Percentiles rank a stretch among this genome's conserved stretches.
These are phyloP conservation scores for Krasilnikovozyma curviuscula DNA, from an alignment of 768 basidiomycete genomes.

Conservation along the genomic window DNA sequence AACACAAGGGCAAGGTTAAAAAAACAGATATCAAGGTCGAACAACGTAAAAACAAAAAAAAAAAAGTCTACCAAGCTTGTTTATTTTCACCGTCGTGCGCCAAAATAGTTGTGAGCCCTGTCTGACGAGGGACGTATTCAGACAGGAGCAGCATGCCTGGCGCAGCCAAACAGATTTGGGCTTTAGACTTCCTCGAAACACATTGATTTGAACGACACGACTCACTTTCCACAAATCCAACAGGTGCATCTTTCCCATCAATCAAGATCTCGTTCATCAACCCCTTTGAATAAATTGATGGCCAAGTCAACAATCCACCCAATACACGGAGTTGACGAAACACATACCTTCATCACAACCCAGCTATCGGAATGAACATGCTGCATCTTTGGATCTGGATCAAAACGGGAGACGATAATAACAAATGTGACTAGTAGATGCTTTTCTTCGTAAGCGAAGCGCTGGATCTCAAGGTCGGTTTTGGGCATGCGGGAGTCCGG, in stretches of 20 bases:
- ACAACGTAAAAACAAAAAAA: background rate
- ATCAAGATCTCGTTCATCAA: slow-evolving; percentile 12
- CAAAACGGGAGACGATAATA: slow-evolving; percentile 11
- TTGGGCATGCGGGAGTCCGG: slow-evolving; percentile 10
- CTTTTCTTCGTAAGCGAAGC: slow-evolving; percentile 13
- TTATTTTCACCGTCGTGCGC: background rate
- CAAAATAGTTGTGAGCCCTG: background rate
- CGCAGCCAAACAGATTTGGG: too few relatives aligned
- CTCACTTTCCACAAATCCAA: slow-evolving; percentile 14
- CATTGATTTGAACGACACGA: background rate
- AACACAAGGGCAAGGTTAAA: too few relatives aligned
- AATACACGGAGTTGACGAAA: background rate
- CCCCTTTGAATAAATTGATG: background rate
- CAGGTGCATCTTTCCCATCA: slow-evolving; percentile 10
- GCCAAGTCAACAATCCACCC: background rate
- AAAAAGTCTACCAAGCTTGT: background rate
- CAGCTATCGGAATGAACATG: slow-evolving; percentile 10
- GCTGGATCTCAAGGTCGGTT: slow-evolving; percentile 8
- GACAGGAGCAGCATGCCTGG: slow-evolving; percentile 15
- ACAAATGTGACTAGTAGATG: slow-evolving; percentile 14
- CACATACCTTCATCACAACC: slow-evolving; percentile 10
- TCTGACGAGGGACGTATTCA: slow-evolving; percentile 14
- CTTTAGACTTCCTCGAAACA: background rate
- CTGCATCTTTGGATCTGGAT: slow-evolving; percentile 4
- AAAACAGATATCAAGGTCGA: slow-evolving; percentile 2